Conservation (phyloP, 306 rosid species). For the Cucurbita argyrosperma region DNA sequence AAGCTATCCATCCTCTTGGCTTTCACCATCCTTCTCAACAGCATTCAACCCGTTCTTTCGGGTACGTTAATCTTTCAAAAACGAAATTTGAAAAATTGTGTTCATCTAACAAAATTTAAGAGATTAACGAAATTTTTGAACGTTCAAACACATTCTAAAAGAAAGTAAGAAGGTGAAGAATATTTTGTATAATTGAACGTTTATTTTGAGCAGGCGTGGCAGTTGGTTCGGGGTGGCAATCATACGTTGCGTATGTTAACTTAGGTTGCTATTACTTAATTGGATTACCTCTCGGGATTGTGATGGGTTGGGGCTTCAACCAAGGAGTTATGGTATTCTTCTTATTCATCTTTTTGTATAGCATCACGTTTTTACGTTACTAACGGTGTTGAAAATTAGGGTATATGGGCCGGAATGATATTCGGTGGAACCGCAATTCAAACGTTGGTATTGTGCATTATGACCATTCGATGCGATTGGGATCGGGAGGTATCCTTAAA, state of each 20-base stretch:
- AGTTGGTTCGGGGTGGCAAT: slow-evolving; percentile 88
- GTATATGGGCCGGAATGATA: slow-evolving; percentile 58
- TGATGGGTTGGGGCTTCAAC: slow-evolving; percentile 56
- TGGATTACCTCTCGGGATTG: slow-evolving; percentile 61
- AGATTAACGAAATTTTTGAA: no score
- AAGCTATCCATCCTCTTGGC: slow-evolving; percentile 49
- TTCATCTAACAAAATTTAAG: no score
- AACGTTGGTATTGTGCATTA: slow-evolving; percentile 28
- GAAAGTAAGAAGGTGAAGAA: no score
- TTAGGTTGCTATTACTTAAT: slow-evolving; percentile 65
- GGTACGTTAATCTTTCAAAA: slow-evolving; percentile 13
- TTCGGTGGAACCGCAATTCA: slow-evolving; percentile 56
- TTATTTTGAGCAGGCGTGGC: slow-evolving; percentile 35
- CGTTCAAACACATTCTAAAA: no score
- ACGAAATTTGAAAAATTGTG: no score
- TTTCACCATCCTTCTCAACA: slow-evolving; percentile 58
- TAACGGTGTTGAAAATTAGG: slow-evolving; percentile 14
- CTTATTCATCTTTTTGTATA: background rate
- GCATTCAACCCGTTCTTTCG: slow-evolving; percentile 71
- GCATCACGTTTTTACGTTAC: background rate
- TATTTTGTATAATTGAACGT: no score
- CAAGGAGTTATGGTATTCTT: slow-evolving; percentile 56
- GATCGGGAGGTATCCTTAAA: slow-evolving; percentile 31
- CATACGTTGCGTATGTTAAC: slow-evolving; percentile 73
- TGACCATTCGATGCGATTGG: slow-evolving; percentile 56